Conservation (phyloP, 331 rosid species). For the Prunus yedoensis region DNA sequence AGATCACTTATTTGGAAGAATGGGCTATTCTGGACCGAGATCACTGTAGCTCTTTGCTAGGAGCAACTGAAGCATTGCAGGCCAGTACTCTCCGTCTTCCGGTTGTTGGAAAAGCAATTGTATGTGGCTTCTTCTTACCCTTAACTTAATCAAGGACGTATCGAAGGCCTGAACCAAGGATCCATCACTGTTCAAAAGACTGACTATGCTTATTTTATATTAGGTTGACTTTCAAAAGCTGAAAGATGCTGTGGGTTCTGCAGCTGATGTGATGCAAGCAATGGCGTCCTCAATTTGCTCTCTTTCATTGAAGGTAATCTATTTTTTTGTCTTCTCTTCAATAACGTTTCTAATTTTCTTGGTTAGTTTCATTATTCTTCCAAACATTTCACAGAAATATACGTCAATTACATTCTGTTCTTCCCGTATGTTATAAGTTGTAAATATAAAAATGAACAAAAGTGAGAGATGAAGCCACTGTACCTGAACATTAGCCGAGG, state of each 20-base stretch:
- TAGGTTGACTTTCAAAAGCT: conserved; percentile 93
- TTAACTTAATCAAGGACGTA: background rate
- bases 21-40: conserved; percentile 92
- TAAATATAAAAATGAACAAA: background rate
- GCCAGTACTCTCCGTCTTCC: conserved; percentile 99
- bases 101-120: conserved; percentile 79
- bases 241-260: conserved; percentile 92
- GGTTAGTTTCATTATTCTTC: background rate
- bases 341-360: background rate
- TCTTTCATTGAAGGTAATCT: conserved; percentile 71
- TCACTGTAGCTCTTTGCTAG: conserved; percentile 86
- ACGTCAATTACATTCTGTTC: background rate
- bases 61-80: conserved; percentile 96
- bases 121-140: conserved; percentile 36
- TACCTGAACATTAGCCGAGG: background rate
- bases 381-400: background rate
- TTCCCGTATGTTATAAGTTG: background rate
- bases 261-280: conserved; percentile 93
- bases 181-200: background rate
- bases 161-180: background rate
- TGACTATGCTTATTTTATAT: conserved; percentile 12
- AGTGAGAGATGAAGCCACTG: background rate
- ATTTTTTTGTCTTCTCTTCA: background rate
- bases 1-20: conserved; percentile 87
- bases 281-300: conserved; percentile 87